These are phyloP conservation scores for Suhomyces atakaporum DNA, from an alignment of 1,139 yeast species.

Conservation along the genomic window DNA sequence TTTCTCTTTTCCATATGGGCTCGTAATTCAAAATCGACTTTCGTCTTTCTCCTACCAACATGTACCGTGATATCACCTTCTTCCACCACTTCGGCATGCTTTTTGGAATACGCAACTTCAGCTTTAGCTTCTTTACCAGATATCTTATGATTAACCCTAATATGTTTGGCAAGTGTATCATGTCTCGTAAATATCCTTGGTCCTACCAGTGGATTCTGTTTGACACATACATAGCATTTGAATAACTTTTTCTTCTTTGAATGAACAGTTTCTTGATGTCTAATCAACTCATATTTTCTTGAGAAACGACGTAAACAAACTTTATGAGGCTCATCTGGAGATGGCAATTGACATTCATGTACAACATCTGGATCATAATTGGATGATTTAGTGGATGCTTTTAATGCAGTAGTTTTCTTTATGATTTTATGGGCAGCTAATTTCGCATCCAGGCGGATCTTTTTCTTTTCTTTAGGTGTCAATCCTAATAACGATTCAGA, in stretches of 20 bases:
- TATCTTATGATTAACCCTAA: slow-evolving; percentile 82
- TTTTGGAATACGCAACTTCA: slow-evolving; percentile 50
- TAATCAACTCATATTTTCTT: slow-evolving; percentile 87
- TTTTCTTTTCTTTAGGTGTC: slow-evolving; percentile 26
- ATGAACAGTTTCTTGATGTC: slow-evolving; percentile 96
- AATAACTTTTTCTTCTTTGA: slow-evolving; percentile 83
- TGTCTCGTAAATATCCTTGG: slow-evolving; percentile 85
- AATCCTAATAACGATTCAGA: slow-evolving; percentile 26
- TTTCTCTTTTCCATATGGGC: slow-evolving; percentile 49
- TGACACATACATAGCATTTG: slow-evolving; percentile 83
- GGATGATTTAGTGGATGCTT: slow-evolving; percentile 39
- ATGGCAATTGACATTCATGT: slow-evolving; percentile 51
- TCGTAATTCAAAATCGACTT: slow-evolving; percentile 49
- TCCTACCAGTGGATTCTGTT: slow-evolving; percentile 51
- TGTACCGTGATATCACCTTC: slow-evolving; percentile 50
- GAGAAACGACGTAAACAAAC: slow-evolving; percentile 84
- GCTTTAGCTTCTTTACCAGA: slow-evolving; percentile 66
- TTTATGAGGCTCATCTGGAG: slow-evolving; percentile 51
- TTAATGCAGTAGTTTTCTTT: slow-evolving; percentile 26
- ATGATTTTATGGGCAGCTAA: slow-evolving; percentile 32
- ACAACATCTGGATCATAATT: slow-evolving; percentile 53
- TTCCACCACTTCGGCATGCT: slow-evolving; percentile 48
- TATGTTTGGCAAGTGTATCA: slow-evolving; percentile 93
- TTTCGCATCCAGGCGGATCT: slow-evolving; percentile 31
- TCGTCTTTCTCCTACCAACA: slow-evolving; percentile 51